These are phyloP conservation scores for Triticum timopheevii DNA, from an alignment of 176 grass and related monocot species.

Conservation along the genomic window DNA sequence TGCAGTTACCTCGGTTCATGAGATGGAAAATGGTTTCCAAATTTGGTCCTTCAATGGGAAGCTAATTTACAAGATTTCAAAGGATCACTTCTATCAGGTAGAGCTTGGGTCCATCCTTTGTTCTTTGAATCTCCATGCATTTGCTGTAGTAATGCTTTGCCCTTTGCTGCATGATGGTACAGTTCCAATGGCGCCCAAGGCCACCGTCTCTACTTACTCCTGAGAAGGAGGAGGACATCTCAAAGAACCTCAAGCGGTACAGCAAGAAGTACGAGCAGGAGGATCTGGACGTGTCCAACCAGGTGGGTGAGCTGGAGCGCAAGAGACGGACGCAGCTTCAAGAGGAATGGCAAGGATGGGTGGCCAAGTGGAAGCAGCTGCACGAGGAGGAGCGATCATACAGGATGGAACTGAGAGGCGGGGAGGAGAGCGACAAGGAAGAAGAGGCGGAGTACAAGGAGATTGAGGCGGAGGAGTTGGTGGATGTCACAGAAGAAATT, in stretches of 20 bases:
- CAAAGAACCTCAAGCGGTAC: slow-evolving; percentile 74
- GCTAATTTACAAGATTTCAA: slow-evolving; percentile 32
- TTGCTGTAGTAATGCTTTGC: not conserved
- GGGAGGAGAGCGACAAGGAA: slow-evolving; percentile 71
- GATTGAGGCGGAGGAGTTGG: slow-evolving; percentile 76
- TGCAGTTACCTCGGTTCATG: slow-evolving; percentile 85
- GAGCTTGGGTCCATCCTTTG: not conserved
- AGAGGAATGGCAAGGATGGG: slow-evolving; percentile 82
- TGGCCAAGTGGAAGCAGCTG: slow-evolving; percentile 64
- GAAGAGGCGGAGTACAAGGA: slow-evolving; percentile 87
- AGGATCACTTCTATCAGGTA: slow-evolving; percentile 92
- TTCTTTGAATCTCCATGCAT: not conserved
- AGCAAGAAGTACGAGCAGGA: slow-evolving; percentile 86
- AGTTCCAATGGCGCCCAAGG: slow-evolving; percentile 56
- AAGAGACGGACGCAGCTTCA: slow-evolving; percentile 62
- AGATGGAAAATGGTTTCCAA: slow-evolving; percentile 94
- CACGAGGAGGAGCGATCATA: slow-evolving; percentile 60
- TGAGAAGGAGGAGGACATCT: slow-evolving; percentile 60
- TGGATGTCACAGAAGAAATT: slow-evolving; percentile 56
- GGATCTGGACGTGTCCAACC: slow-evolving; percentile 63
- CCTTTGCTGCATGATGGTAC: too few relatives aligned
- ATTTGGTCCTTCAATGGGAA: slow-evolving; percentile 93
- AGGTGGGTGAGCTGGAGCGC: slow-evolving; percentile 61
- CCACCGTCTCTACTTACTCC: slow-evolving; percentile 54
- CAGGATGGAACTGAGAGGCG: slow-evolving; percentile 60